Conservation (phyloP, 2,329 filamentous ascomycete genomes). For the Pseudodiploospora longispora region DNA sequence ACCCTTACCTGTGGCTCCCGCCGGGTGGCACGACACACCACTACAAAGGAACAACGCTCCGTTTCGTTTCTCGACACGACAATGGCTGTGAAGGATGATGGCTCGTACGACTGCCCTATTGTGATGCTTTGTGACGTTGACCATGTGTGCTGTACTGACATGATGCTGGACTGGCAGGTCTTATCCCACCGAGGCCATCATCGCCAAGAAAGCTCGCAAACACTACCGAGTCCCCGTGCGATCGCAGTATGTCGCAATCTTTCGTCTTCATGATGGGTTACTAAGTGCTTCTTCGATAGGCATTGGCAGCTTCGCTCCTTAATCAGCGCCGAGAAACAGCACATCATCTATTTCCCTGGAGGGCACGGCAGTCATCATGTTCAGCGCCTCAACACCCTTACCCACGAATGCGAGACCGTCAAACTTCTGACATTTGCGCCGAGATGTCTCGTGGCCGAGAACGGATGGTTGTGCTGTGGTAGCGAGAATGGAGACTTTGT, state of each 20-base stretch:
- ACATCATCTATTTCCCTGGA: slow-evolving; percentile 78
- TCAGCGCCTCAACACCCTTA: slow-evolving; percentile 60
- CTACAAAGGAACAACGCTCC: background rate
- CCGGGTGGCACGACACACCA: slow-evolving; percentile 8
- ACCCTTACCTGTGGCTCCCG: background rate
- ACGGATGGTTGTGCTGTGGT: slow-evolving; percentile 85
- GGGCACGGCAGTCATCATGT: slow-evolving; percentile 58
- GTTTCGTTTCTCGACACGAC: background rate
- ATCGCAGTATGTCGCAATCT: slow-evolving; percentile 46
- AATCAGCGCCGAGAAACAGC: slow-evolving; percentile 69
- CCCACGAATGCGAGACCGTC: slow-evolving; percentile 64
- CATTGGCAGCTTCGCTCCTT: slow-evolving; percentile 88
- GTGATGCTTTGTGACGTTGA: background rate
- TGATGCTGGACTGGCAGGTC: slow-evolving; percentile 34
- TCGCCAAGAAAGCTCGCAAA: slow-evolving; percentile 51
- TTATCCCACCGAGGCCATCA: slow-evolving; percentile 57
- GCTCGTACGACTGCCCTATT: slow-evolving; percentile 31
- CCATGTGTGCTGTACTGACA: background rate
- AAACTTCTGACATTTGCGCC: slow-evolving; percentile 64
- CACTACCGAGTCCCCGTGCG: slow-evolving; percentile 61
- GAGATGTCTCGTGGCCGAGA: slow-evolving; percentile 78
- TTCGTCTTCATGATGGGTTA: background rate
- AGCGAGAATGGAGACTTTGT: slow-evolving; percentile 84
- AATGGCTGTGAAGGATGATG: slow-evolving; percentile 50
- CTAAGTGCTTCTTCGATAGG: slow-evolving; percentile 30